phyloP scores from a whole-genome alignment of 345 rosid species.

The Rubroshorea leprosula region DNA sequence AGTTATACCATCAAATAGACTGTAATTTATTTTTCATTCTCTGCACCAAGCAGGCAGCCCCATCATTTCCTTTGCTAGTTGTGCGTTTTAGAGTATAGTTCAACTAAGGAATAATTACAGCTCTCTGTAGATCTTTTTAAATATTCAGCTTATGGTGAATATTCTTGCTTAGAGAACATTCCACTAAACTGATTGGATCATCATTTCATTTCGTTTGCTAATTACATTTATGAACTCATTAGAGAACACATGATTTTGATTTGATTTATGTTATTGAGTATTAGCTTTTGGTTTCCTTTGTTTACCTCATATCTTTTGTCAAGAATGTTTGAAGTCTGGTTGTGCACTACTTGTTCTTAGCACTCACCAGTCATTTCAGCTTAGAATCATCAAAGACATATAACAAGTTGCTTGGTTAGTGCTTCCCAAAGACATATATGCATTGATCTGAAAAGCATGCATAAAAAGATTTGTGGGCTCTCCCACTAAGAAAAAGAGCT shows the following conservation, averaged over 20 bases:
- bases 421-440: slow-evolving; percentile 15
- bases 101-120: neutral
- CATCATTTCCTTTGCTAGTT: neutral
- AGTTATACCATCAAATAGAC: neutral
- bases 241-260: too few relatives aligned
- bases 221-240: neutral
- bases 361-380: slow-evolving; percentile 17
- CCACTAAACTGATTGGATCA: slow-evolving; percentile 23
- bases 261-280: too few relatives aligned
- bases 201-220: slow-evolving; percentile 15
- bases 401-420: slow-evolving; percentile 27
- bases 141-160: neutral
- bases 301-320: slow-evolving; percentile 17
- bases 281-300: neutral
- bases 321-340: slow-evolving; percentile 2
- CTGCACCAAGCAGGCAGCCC: slow-evolving; percentile 4
- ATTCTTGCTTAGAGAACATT: neutral
- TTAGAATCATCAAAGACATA: neutral
- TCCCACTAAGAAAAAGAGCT: slow-evolving; percentile 23
- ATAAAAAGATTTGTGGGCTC: slow-evolving; percentile 21
- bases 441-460: slow-evolving; percentile 4
- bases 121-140: neutral
- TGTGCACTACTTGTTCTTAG: slow-evolving; percentile 15
- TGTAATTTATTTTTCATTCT: neutral
- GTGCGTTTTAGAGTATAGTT: neutral